Evolutionary conservation across 1,284 basidiomycete species (phyloP), one percentile per base, ranked within the genome.

Genomic region (Mycosarcoma maydis): DNA sequence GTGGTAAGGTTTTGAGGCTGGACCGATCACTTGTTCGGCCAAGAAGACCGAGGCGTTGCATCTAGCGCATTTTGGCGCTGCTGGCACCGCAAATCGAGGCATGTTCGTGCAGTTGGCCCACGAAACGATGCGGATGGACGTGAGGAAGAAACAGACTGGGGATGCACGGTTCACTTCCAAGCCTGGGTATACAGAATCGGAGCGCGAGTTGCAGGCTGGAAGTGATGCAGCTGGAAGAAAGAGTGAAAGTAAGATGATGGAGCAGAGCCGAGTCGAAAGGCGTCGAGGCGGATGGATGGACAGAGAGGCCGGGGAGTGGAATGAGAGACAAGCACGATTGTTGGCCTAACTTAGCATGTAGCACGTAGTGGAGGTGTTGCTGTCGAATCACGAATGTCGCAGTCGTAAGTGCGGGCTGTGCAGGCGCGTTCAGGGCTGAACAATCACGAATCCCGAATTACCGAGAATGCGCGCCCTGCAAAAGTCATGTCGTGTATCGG

Each of bases 11-110:
- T 68, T 73, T 3, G 70, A 65, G n/a, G 53, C 55, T 11, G 81
- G 81, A 16, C 81, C 81, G 24, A 81, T 67, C 22, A 78, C 78
- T 47, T 80, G 77, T 51, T 82, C 80, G 7, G 80, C 80, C 10
- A 72, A 53, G 56, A 72, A 82, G 20, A 82, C 80, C 2, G 73
- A 72, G 29, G 75, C 75, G 24, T 69, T 50, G 66, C 80, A 82
- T 23, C 72, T 58, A 10, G 80, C 72, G 52, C 80, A 82, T 41
- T 76, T 78, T 51, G 80, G 77, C 20, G 80, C 77, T 49, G 60
- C 42, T 39, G 68, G 55, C 1, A 72, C 67, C 5, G 65, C 71
- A 46, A 80, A 73, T 6, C 64, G 61, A 4, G 68, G 75, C 50
- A 75, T 70, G 60, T 41, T 73, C 34, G 20, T n/a, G 33, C 24